Base-by-base conservation (phyloP, 192 early-diverging fungal genomes). In the Entomortierella parvispora region DNA sequence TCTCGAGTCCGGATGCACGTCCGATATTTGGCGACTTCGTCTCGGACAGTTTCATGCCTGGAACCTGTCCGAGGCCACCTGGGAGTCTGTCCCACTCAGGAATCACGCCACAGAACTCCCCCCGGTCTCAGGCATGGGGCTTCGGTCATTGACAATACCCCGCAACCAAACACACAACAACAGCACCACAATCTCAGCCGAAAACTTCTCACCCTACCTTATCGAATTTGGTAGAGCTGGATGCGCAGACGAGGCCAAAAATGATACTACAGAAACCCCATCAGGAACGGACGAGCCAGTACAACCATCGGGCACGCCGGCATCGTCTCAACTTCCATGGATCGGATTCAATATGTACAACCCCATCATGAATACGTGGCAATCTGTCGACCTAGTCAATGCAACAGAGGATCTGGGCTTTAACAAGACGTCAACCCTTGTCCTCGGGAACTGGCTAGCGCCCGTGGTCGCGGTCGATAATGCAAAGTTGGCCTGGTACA, bases 281-380 rank as follows among this genome's bases (percentile, higher is more conserved):
- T 29, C 58, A 23, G 44, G 22, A 28, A 34, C 44, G 29, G 20
- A 50, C 2, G 29, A 23, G 17, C 17, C 31, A 49, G 22, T 14
- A 18, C 14, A 6, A 22, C 5, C 37, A 40, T 40, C 37, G n/a
- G n/a, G n/a, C n/a, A n/a, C n/a, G 12, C 37, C 37, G 37, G 5
- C 37, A 2, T n/a, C 40, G 7, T n/a, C 31, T n/a, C n/a, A n/a
- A 42, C 28, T 44, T 11, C 65, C 74, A 3, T 62, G 74, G 74
- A 77, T 77, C 23, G 74, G 54, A 0, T 77, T 77, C 29, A 77
- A 68, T 31, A 77, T 68, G 0, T 77, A 68, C 31, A 77, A 77
- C 31, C 74, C 74, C 0, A 48, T 77, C 42, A 68, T 77, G 74
- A 77, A 77, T 45, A 48, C 53, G 0, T 77, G 74, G 74, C 46